Evolutionary conservation across 1,284 basidiomycete genomes (phyloP).

Genomic region (Calocybe gambosa): DNA sequence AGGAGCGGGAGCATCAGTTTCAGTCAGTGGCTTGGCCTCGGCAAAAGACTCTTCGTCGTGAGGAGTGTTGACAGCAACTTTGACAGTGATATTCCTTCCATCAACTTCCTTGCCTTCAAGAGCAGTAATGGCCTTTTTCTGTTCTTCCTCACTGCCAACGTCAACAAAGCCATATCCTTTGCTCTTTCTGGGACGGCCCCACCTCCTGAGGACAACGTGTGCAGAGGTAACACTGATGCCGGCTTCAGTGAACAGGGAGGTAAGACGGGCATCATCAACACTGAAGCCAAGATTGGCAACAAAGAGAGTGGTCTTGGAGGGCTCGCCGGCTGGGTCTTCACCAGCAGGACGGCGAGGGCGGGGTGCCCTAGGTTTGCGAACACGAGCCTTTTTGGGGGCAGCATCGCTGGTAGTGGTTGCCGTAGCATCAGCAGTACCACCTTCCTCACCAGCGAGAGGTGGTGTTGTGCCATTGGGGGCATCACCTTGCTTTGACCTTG

Average conservation of each 20-base stretch:
- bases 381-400: constrained; percentile 44
- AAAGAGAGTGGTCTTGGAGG: constrained; percentile 82
- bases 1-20: constrained; percentile 15
- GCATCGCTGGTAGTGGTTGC: constrained; percentile 22
- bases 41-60: constrained; percentile 37
- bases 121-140: constrained; percentile 78
- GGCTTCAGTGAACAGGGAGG: constrained; percentile 76
- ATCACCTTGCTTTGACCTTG: constrained; percentile 47
- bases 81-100: constrained; percentile 79
- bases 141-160: constrained; percentile 77
- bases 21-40: constrained; percentile 20
- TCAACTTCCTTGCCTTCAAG: constrained; percentile 80
- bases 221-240: constrained; percentile 77
- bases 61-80: constrained; percentile 74
- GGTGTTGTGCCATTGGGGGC: constrained; percentile 29
- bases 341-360: constrained; percentile 61
- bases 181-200: constrained; percentile 74
- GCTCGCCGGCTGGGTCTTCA: constrained; percentile 74
- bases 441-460: constrained; percentile 22
- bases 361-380: constrained; percentile 55
- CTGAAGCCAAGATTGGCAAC: constrained; percentile 94
- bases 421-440: constrained; percentile 22
- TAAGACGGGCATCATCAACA: constrained; percentile 76
- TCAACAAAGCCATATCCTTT: constrained; percentile 96
- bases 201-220: constrained; percentile 80